Base-by-base conservation (phyloP, 1,284 basidiomycete species). In the Melampsora americana region DNA sequence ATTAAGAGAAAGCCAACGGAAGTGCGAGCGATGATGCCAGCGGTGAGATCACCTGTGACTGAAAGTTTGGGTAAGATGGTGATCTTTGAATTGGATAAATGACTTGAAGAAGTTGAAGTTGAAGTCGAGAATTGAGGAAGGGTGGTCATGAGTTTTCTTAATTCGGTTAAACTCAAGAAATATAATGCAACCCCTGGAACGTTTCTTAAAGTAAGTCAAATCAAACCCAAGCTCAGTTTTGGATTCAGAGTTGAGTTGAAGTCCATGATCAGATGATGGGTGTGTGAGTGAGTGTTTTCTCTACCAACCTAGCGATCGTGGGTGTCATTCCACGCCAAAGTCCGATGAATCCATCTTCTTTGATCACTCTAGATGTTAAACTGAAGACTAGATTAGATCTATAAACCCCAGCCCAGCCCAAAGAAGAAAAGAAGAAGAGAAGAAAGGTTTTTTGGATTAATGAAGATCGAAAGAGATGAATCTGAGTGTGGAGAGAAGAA, bases 101-200 rank as follows among this genome's bases (percentile, higher is more conserved):
- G 60, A 48, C 76, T 77, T 16, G 62, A 23, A 23, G 62, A 30
- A 14, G 68, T 67, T 0, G 46, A 48, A 35, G 56, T 77, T 87
- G 0, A 89, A 90, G 12, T 85, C 82, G 35, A 77, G 78, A n/a
- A n/a, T 32, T 71, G 79, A 64, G 78, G 78, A 28, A 73, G 79
- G 61, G 53, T 68, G 14, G 79, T 88, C 86, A 93, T 88, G 60
- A 87, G 78, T 0, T 86, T 85, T 11, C 94, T 89, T 60, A 95
- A 85, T 78, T 92, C 88, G 12, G 90, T 92, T 56, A 96, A 85
- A 66, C 89, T 87, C 12, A 94, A 92, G 85, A 96, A 92, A 85
- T 96, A 96, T 69, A 95, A 83, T 2, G 93, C 93, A 11, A 96
- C 92, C 7, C 94, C 94, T 0, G 95, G 95, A 1, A 96, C 89